These are phyloP conservation scores for Fusarium napiforme DNA, from an alignment of 2,329 filamentous ascomycete genomes.

Conservation along the genomic window DNA sequence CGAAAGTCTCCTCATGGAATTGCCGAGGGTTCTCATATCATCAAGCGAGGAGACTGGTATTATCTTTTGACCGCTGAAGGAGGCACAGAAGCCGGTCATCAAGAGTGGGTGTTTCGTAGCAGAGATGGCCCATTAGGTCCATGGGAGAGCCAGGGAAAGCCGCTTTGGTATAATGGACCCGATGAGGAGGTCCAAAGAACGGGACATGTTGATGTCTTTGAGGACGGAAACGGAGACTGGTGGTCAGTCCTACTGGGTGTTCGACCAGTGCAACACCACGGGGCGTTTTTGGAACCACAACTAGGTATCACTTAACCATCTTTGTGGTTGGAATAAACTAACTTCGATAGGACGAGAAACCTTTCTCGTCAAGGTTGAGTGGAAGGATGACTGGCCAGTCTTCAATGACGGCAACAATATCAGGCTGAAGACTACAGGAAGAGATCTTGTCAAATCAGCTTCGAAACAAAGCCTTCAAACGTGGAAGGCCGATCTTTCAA, in stretches of 20 bases:
- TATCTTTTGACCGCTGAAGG: slow-evolving; percentile 43
- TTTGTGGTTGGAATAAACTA: neutral
- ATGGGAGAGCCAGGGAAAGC: slow-evolving; percentile 55
- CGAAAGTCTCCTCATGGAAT: slow-evolving; percentile 53
- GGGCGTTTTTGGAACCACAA: slow-evolving; percentile 35
- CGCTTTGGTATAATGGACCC: slow-evolving; percentile 52
- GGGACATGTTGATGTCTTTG: slow-evolving; percentile 41
- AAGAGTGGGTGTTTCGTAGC: slow-evolving; percentile 63
- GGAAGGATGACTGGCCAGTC: slow-evolving; percentile 41
- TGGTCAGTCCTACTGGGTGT: slow-evolving; percentile 42
- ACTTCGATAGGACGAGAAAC: slow-evolving; percentile 38
- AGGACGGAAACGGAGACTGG: slow-evolving; percentile 38
- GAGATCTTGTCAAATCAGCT: slow-evolving; percentile 4
- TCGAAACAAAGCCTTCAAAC: neutral
- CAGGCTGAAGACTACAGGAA: slow-evolving; percentile 30
- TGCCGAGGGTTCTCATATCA: slow-evolving; percentile 53
- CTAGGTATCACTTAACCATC: slow-evolving; percentile 18
- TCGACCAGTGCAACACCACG: slow-evolving; percentile 20
- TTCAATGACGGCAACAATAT: slow-evolving; percentile 42
- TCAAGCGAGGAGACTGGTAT: slow-evolving; percentile 40
- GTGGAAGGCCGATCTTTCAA: slow-evolving; percentile 34
- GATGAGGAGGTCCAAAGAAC: slow-evolving; percentile 60
- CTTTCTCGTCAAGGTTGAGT: slow-evolving; percentile 41
- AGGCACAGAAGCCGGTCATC: slow-evolving; percentile 54
- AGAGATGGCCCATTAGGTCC: slow-evolving; percentile 56